Conservation (phyloP, 140 eudicot species). For the Senecio squalidus region DNA sequence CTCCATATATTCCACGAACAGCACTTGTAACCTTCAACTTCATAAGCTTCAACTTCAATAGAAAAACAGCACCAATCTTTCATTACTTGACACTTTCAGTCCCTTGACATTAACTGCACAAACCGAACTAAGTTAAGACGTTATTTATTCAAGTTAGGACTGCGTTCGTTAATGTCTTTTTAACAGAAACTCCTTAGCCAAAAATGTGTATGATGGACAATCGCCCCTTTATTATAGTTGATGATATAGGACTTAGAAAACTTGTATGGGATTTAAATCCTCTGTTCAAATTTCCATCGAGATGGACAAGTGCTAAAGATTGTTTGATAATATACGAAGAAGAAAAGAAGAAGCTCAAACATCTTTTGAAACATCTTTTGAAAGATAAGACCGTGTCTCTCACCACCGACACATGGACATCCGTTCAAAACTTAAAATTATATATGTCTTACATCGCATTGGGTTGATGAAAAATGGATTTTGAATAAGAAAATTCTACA, state of each 20-base stretch:
- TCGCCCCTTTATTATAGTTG: constrained; percentile 1
- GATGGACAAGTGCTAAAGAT: not conserved
- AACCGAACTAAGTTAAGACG: no score
- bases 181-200: no score
- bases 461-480: constrained; percentile 1
- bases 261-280: not conserved
- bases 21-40: no score
- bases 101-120: no score
- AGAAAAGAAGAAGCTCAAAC: not conserved
- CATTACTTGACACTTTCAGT: no score
- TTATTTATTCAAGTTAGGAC: no score
- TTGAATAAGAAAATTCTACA: not conserved
- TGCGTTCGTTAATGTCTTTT: no score
- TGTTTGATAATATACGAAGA: not conserved
- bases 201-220: constrained; percentile 7
- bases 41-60: no score
- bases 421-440: not conserved
- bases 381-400: no score
- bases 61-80: no score
- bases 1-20: no score
- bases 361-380: not conserved
- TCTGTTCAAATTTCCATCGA: not conserved
- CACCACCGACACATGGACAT: not conserved
- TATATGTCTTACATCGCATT: not conserved
- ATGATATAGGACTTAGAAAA: not conserved